phyloP scores from a whole-genome alignment of 2,329 filamentous ascomycete genomes.

The Aureobasidium sp. region DNA sequence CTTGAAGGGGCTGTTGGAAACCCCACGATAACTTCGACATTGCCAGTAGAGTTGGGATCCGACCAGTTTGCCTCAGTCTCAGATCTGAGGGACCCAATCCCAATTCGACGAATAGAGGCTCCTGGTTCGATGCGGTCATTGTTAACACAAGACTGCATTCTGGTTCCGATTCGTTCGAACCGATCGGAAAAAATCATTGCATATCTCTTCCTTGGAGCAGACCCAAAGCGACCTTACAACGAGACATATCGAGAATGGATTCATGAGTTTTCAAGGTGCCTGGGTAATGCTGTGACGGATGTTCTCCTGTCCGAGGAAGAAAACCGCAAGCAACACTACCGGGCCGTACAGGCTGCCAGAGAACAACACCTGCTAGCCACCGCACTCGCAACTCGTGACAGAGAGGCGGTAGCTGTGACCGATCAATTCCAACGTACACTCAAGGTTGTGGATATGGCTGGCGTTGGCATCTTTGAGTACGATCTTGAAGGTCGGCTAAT shows the following conservation, averaged over 20 bases:
- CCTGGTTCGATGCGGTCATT: not conserved
- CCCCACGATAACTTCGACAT: not conserved
- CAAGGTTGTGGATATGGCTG: constrained; percentile 15
- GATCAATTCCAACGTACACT: constrained; percentile 10
- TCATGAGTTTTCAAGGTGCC: constrained; percentile 2
- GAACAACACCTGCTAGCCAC: constrained; percentile 4
- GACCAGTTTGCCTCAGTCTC: not conserved
- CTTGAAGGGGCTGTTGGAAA: not conserved
- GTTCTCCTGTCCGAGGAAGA: not conserved
- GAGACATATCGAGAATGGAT: constrained; percentile 12
- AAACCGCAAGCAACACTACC: not conserved
- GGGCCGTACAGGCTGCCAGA: not conserved
- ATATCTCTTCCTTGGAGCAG: constrained; percentile 8
- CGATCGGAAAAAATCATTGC: constrained; percentile 9
- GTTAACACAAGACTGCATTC: not conserved
- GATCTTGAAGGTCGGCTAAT: constrained; percentile 11
- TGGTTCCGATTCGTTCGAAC: constrained; percentile 11
- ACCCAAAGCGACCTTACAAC: constrained; percentile 13
- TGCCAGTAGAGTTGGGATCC: not conserved
- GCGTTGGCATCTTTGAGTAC: constrained; percentile 16
- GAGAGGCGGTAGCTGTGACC: constrained; percentile 10
- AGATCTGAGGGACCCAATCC: not conserved
- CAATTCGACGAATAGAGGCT: not conserved
- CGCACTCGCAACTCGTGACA: constrained; percentile 6
- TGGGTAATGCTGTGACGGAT: constrained; percentile 10